Conservation (phyloP, 352 stramenopile genomes). For the Phytophthora melonis region DNA sequence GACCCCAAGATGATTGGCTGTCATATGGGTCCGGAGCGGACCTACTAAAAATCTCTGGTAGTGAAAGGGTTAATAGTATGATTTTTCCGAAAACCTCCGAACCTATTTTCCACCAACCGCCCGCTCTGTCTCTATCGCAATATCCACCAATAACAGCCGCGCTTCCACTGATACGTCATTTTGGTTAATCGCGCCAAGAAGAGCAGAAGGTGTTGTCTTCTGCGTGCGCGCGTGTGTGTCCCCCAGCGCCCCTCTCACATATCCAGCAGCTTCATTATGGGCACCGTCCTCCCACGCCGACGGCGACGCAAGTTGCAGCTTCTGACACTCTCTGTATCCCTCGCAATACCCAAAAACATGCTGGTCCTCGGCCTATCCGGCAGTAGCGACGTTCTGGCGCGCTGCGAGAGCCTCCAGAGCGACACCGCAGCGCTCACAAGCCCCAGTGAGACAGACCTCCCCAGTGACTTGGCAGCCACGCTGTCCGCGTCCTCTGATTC, state of each 20-base stretch:
- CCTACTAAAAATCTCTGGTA: too few species aligned
- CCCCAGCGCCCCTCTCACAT: not conserved
- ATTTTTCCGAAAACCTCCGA: too few species aligned
- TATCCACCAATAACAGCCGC: constrained; percentile 1
- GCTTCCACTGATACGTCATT: not conserved
- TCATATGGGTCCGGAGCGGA: too few species aligned
- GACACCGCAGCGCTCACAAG: constrained; percentile 14
- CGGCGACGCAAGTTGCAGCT: constrained; percentile 30
- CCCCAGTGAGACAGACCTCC: constrained; percentile 17
- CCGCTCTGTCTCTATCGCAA: not conserved
- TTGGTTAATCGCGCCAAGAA: not conserved
- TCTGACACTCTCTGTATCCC: constrained; percentile 24
- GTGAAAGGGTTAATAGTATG: too few species aligned
- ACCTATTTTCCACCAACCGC: too few species aligned
- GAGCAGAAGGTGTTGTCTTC: not conserved
- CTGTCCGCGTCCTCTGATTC: constrained; percentile 25
- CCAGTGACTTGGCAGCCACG: constrained; percentile 29
- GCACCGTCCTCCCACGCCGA: constrained; percentile 1
- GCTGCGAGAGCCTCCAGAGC: constrained; percentile 35
- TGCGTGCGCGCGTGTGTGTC: not conserved
- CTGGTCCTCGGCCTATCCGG: not conserved
- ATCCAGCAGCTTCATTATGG: constrained; percentile 10
- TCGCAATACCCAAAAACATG: constrained; percentile 21
- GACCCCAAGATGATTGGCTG: too few species aligned
- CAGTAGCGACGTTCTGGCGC: constrained; percentile 35